Percentiles rank a stretch among this genome's conserved stretches.
Evolutionary conservation across 495 filamentous ascomycete genomes (phyloP).

Genomic region (Poronia punctata): DNA sequence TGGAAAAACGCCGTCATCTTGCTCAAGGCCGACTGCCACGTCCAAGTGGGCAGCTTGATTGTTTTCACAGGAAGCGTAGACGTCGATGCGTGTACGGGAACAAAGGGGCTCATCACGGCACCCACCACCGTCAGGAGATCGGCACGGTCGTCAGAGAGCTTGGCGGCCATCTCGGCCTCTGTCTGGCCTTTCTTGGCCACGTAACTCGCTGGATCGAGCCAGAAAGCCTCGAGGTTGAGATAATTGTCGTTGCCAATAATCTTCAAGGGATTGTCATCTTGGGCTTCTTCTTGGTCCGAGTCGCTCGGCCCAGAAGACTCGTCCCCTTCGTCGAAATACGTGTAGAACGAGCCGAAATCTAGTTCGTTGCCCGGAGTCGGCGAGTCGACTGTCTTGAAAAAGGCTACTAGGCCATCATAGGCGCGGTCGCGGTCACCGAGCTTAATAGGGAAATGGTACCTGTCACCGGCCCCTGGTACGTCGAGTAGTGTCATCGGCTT

Average conservation of each 20-base stretch:
- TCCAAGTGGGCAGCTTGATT: conserved; percentile 38
- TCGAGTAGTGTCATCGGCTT: background rate
- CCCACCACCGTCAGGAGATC: conserved; percentile 20
- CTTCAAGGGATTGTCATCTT: too few relatives aligned
- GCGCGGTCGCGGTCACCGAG: conserved; percentile 33
- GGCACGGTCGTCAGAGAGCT: conserved; percentile 11
- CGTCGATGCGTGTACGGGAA: conserved; percentile 32
- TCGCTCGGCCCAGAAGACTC: conserved; percentile 3
- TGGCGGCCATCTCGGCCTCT: conserved; percentile 2
- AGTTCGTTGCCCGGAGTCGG: conserved; percentile 15
- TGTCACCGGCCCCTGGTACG: background rate
- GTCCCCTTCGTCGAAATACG: too few relatives aligned
- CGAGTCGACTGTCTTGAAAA: conserved; percentile 24
- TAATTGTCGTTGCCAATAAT: conserved; percentile 16
- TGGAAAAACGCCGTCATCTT: conserved; percentile 44
- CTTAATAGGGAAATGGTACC: conserved; percentile 34
- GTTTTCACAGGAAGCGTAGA: conserved; percentile 28
- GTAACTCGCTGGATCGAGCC: conserved; percentile 8
- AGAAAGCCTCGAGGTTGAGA: conserved; percentile 19
- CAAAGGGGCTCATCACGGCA: conserved; percentile 41
- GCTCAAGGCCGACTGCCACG: conserved; percentile 32
- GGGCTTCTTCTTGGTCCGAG: background rate
- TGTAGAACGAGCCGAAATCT: conserved; percentile 25
- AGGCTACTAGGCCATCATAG: conserved; percentile 39
- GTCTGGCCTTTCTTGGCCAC: background rate